Conservation (phyloP, 768 basidiomycete species). For the Kwoniella bestiolae region DNA sequence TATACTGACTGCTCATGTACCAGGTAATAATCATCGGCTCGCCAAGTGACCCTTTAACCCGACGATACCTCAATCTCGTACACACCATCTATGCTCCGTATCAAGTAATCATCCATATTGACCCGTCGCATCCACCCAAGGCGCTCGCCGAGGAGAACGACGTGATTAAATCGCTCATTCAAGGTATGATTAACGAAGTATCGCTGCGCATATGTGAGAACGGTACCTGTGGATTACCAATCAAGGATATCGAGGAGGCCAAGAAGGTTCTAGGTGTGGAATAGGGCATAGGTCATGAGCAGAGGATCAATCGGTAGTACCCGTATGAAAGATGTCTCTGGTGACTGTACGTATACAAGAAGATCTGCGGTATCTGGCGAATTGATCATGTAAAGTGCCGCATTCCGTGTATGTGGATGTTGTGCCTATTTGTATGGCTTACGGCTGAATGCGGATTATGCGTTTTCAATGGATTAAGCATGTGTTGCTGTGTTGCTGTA, state of each 20-base stretch:
- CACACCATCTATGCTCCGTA: slow-evolving; percentile 70
- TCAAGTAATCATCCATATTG: slow-evolving; percentile 68
- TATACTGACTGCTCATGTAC: not conserved
- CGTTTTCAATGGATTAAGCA: too few relatives aligned
- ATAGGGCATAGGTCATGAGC: not conserved
- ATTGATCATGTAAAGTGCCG: not conserved
- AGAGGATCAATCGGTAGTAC: not conserved
- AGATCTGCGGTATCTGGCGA: slow-evolving; percentile 6
- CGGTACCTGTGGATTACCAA: slow-evolving; percentile 42
- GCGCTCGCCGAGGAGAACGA: slow-evolving; percentile 37
- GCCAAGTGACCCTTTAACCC: slow-evolving; percentile 5
- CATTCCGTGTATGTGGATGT: slow-evolving; percentile 10
- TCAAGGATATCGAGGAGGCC: slow-evolving; percentile 36
- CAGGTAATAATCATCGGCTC: slow-evolving; percentile 44
- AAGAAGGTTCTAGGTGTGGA: slow-evolving; percentile 12
- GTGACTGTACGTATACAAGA: not conserved
- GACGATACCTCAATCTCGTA: slow-evolving; percentile 66
- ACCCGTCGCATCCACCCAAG: slow-evolving; percentile 32
- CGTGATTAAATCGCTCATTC: slow-evolving; percentile 35
- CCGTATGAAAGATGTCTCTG: not conserved
- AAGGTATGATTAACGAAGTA: slow-evolving; percentile 9
- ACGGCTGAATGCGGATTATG: slow-evolving; percentile 12
- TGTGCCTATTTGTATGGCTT: not conserved
- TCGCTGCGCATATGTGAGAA: slow-evolving; percentile 44
- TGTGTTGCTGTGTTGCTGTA: too few relatives aligned